These are phyloP conservation scores for Mucuna pruriens DNA, from an alignment of 306 rosid genomes.

Conservation along the genomic window DNA sequence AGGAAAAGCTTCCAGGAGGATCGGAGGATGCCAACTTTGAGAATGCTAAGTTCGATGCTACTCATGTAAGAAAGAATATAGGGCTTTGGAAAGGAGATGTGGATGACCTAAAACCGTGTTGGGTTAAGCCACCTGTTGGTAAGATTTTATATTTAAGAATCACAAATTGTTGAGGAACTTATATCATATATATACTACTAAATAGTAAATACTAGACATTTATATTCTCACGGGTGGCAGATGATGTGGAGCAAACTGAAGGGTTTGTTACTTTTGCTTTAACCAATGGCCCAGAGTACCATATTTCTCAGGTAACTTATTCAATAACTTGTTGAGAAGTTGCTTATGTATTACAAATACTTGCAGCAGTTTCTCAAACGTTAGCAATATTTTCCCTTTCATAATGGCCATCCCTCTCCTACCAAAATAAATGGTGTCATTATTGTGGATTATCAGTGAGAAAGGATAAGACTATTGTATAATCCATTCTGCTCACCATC, in stretches of 20 bases:
- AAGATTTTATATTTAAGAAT: conserved; percentile 25
- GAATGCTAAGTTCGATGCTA: conserved; percentile 43
- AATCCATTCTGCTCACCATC: neutral
- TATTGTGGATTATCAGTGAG: neutral
- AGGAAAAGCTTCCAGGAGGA: conserved; percentile 76
- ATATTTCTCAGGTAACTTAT: conserved; percentile 74
- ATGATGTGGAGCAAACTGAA: conserved; percentile 62
- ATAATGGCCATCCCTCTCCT: neutral
- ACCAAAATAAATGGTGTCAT: neutral
- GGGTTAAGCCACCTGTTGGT: conserved; percentile 68
- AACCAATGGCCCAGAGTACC: conserved; percentile 85
- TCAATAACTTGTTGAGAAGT: conserved; percentile 18
- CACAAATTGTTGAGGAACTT: conserved; percentile 5
- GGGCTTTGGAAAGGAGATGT: conserved; percentile 61
- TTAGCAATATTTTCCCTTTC: neutral
- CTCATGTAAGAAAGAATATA: conserved; percentile 42
- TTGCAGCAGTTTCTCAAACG: neutral
- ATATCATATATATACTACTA: neutral
- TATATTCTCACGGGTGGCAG: conserved; percentile 44
- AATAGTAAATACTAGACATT: neutral
- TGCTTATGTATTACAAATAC: neutral
- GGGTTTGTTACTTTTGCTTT: conserved; percentile 78
- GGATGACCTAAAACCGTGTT: conserved; percentile 71
- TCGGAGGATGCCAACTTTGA: conserved; percentile 47
- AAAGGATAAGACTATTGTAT: neutral